phyloP scores from a whole-genome alignment of 208 protist species.

The Wallacemonas sp. region DNA sequence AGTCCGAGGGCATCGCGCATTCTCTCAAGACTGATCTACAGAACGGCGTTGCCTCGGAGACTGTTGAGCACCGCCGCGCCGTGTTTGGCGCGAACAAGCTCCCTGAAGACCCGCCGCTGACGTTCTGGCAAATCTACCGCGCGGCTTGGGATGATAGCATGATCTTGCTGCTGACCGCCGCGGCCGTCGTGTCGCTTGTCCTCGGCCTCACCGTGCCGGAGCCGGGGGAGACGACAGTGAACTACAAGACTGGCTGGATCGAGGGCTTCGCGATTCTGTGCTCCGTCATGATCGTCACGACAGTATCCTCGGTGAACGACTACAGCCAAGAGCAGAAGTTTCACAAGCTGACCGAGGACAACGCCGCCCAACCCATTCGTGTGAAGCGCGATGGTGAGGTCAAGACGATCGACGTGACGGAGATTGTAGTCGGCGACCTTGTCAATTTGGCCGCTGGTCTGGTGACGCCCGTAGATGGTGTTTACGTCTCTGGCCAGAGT shows the following conservation, averaged over 20 bases:
- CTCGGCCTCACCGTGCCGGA: conserved; percentile 80
- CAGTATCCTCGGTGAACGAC: conserved; percentile 94
- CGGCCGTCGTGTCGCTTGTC: conserved; percentile 74
- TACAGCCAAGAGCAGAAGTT: conserved; percentile 96
- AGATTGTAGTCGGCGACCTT: conserved; percentile 96
- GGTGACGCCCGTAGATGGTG: conserved; percentile 91
- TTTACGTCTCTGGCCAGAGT: conserved; percentile 81
- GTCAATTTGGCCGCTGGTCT: conserved; percentile 88
- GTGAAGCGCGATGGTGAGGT: conserved; percentile 88
- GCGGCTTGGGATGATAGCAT: conserved; percentile 81
- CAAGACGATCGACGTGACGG: conserved; percentile 78
- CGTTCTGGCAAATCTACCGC: conserved; percentile 60
- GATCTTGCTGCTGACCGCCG: conserved; percentile 67
- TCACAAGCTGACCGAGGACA: conserved; percentile 91
- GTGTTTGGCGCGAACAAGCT: conserved; percentile 45
- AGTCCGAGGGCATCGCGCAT: conserved; percentile 27
- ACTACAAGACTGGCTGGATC: conserved; percentile 93
- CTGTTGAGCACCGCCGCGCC: conserved; percentile 22
- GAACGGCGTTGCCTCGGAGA: conserved; percentile 23
- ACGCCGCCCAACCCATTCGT: conserved; percentile 81
- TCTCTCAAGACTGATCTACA: conserved; percentile 27
- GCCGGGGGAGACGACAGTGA: conserved; percentile 52
- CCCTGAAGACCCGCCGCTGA: conserved; percentile 47
- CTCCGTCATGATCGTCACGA: conserved; percentile 93
- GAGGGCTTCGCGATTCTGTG: conserved; percentile 96